Evolutionary conservation across 441 rosid genomes (phyloP), one percentile per base, ranked within the genome.

Genomic region (Croton laevigatus): DNA sequence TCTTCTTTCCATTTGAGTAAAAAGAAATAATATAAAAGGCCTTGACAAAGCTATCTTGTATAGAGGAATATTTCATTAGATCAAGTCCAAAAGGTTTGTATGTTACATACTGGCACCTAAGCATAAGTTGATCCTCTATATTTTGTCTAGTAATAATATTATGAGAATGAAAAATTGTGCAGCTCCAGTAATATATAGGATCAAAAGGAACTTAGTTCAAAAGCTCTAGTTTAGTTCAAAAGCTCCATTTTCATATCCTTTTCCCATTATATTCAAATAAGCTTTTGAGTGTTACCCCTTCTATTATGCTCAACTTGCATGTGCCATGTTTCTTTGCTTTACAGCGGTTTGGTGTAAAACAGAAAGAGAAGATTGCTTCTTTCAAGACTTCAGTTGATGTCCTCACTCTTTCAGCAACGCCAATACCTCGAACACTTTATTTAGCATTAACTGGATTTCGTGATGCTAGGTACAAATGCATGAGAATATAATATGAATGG

Each of bases 301-400:
- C 51, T 19, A 16, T 54, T 75, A 37, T 75, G 60, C 71, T 72
- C 75, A 73, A 71, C 74, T 66, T 71, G 82, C 63, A 51, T 75
- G 22, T 69, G 73, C 64, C 63, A 68, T 71, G 44, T 71, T 63
- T 79, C 75, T 72, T 75, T 82, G 73, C 58, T 66, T 73, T 71
- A 60, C 86, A 92, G 99, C 87, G 98, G 77, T 95, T 95, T 77
- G 98, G 99, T 75, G 99, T 95, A 79, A 95, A 95, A 79, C 99
- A 91, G 83, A 95, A 95, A 89, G 99, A 93, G 81, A 91, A 84
- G 81, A 95, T 95, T 79, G 97, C 99, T 76, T 88, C 98, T 68
- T 89, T 91, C 77, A 95, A 93, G 86, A 95, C 91, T 75, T 89
- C 97, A 68, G 91, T 95, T 42, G 99, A 95, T 81, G 97, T 95